Evolutionary conservation across 306 rosid genomes (phyloP).

Genomic region (Medicago truncatula): MtrunA17r5.0-ANR NC_053044.1:48921501-48922000

Average conservation of each 20-base stretch:
- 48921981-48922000: no score
- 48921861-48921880: not conserved
- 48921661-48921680: slow-evolving; percentile 10
- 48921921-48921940: not conserved
- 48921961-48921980: no score
- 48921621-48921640: not conserved
- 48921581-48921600: slow-evolving; percentile 7
- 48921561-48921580: slow-evolving; percentile 21
- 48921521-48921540: not conserved
- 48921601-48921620: not conserved
- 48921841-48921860: not conserved
- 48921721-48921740: not conserved
- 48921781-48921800: slow-evolving; percentile 16
- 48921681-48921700: slow-evolving; percentile 12
- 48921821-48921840: not conserved
- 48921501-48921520: not conserved
- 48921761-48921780: not conserved
- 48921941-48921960: slow-evolving; percentile 7
- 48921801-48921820: not conserved
- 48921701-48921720: slow-evolving; percentile 23
- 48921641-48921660: not conserved
- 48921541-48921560: not conserved
- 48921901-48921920: slow-evolving; percentile 17
- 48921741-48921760: not conserved
- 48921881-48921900: not conserved